Conservation (phyloP, 1,139 yeast genomes). For the Kodamaea plutei region DNA sequence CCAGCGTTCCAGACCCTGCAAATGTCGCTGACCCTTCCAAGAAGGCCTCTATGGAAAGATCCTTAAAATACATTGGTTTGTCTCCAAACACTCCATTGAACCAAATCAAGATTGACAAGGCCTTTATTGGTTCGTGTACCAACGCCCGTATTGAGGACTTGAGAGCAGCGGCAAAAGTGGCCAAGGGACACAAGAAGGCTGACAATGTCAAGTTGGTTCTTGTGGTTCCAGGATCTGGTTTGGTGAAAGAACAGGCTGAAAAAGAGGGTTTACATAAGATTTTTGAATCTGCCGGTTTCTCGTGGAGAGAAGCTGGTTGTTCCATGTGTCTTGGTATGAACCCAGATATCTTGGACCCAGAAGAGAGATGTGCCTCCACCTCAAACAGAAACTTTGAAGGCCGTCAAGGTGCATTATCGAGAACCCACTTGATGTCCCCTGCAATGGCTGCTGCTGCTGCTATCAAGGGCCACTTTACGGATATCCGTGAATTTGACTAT, state of each 20-base stretch:
- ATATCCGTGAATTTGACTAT: conserved; percentile 77
- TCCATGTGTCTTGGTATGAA: conserved; percentile 99
- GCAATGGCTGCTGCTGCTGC: conserved; percentile 99
- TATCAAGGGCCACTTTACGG: conserved; percentile 83
- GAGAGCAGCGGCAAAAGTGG: conserved; percentile 91
- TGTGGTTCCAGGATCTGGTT: conserved; percentile 97
- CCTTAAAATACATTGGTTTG: conserved; percentile 88
- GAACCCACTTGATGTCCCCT: conserved; percentile 97
- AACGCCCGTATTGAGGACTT: conserved; percentile 96
- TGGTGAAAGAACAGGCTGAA: conserved; percentile 91
- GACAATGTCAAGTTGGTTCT: conserved; percentile 74
- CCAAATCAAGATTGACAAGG: conserved; percentile 79
- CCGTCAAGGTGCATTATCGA: conserved; percentile 95
- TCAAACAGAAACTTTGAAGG: conserved; percentile 99
- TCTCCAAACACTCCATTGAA: conserved; percentile 74
- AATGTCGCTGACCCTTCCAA: conserved; percentile 67
- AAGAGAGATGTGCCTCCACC: conserved; percentile 97
- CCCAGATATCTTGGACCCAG: conserved; percentile 91
- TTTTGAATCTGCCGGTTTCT: conserved; percentile 88
- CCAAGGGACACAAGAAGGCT: conserved; percentile 87
- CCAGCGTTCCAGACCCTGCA: conserved; percentile 84
- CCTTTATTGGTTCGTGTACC: conserved; percentile 96
- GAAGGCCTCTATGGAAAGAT: conserved; percentile 83
- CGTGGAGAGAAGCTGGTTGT: conserved; percentile 99
- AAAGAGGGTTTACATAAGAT: conserved; percentile 89